These are phyloP conservation scores for Pyracantha coccinea DNA, from an alignment of 331 rosid genomes.

Conservation along the genomic window DNA sequence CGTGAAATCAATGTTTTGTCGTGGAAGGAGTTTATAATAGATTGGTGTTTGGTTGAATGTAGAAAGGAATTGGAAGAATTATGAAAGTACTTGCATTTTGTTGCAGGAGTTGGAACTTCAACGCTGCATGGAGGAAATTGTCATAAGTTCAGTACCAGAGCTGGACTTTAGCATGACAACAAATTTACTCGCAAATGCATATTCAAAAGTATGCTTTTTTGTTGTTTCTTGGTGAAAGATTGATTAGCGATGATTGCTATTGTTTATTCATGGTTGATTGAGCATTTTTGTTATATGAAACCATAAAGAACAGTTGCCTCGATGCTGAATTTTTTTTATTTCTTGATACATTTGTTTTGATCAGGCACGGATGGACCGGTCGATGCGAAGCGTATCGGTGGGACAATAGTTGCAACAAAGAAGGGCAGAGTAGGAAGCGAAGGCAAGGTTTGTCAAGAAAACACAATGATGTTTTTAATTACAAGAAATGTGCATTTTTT, in stretches of 20 bases:
- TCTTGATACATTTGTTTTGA: no score
- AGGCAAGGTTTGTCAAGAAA: no score
- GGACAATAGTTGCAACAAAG: no score
- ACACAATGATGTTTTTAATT: no score
- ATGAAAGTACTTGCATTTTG: background rate
- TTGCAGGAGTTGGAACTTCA: slow-evolving; percentile 43
- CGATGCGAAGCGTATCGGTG: no score
- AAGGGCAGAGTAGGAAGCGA: no score
- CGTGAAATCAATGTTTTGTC: no score
- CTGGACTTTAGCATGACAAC: slow-evolving; percentile 45
- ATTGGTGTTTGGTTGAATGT: background rate
- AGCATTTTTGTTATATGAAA: slow-evolving; percentile 9
- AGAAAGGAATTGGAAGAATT: background rate
- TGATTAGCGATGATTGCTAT: background rate
- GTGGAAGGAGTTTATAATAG: no score
- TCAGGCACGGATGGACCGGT: no score
- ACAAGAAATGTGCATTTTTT: no score
- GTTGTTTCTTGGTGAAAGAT: background rate
- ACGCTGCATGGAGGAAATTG: slow-evolving; percentile 44
- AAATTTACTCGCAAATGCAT: slow-evolving; percentile 76
- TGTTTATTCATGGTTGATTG: background rate
- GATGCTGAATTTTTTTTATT: slow-evolving; percentile 19
- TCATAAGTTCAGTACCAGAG: slow-evolving; percentile 48
- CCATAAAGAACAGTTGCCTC: slow-evolving; percentile 49
- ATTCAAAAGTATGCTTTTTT: slow-evolving; percentile 47